Base-by-base conservation (phyloP, 345 rosid genomes). In the Acer saccharum region DNA sequence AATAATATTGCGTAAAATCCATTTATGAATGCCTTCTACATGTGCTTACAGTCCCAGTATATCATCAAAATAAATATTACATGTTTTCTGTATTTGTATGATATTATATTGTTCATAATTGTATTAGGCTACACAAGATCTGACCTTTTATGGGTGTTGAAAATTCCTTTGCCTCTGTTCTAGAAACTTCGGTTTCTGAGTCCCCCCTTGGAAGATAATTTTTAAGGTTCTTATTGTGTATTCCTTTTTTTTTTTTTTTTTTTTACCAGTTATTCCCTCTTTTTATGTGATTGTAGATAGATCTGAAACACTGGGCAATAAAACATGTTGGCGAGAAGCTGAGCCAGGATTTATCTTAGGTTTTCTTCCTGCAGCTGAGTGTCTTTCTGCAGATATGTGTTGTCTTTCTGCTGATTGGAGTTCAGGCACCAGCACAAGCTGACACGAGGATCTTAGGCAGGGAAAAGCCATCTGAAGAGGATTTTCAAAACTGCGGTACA, bases 381-480 rank as follows among this genome's bases (percentile, higher is more conserved):
- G 23, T 23, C 66, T 25, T 10, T 77, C 69, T 16, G 67, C 58
- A 64, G 71, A 73, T 68, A 25, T 76, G 18, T 58, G 64, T 75
- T 72, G 67, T 32, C 80, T 64, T 2, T 72, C 71, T 67, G 46
- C 8, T 52, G 73, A 75, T 48, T 43, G 50, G 66, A 29, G 65
- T 54, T 18, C 66, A 11, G 10, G 25, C 39, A 35, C 43, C 29
- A n/a, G 23, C n/a, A 68, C 67, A 25, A 10, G 46, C 43, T n/a
- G 44, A 64, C 7, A 35, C 73, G 10, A 61, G 54, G 21, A n/a
- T 20, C 35, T 48, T 44, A 20, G 73, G 54, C 65, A 18, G n/a
- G 58, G 69, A 27, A 18, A 52, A 65, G 21, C 46, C 23, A 55
- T 72, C 74, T 54, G 70, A 72, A 75, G 74, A 74, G 79, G 81